Base-by-base conservation (phyloP, 768 basidiomycete genomes). In the Lepiota venenata region DNA sequence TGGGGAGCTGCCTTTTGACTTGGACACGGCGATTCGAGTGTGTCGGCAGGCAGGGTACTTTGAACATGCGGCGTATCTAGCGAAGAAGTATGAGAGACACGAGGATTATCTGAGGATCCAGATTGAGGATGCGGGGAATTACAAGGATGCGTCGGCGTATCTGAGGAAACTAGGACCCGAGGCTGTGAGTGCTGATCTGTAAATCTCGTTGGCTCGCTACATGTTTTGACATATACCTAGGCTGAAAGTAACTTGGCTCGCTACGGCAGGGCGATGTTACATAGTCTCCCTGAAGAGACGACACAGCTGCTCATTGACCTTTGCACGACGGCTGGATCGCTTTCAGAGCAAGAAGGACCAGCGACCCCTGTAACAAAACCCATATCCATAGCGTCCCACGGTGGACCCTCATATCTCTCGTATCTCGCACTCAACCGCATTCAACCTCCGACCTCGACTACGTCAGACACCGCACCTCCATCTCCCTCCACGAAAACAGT, bases 21-120 rank as follows among this genome's bases (percentile, higher is more conserved):
- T 99, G 40, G 93, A 96, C 57, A 99, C 97, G 0, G 97, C 94
- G 0, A 98, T 99, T 50, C 83, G 93, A 2, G 96, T 98, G 25
- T 98, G 95, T 63, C 81, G 97, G 22, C 96, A 98, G 68, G 96
- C 94, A 1, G 93, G 93, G 0, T 98, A 96, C 68, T 97, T 91
- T 62, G 88, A 94, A 52, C 96, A 98, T 64, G 96, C 96, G 1
- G 83, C 85, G 1, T 98, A 95, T 65, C 79, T 99, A 14, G 96
- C 97, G 16, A 85, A 85, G 71, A 91, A 92, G 65, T 98, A 93
- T 68, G 84, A 87, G 27, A 72, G 90, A 18, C 93, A 98, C 60
- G 93, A 95, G 62, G 96, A 98, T 60, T 98, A 93, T 68, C 69
- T 99, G 38, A 77, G 91, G 55, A 95, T 98, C 45, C 88, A 94